Conservation (phyloP, 768 basidiomycete genomes). For the Clathrus columnatus region DNA sequence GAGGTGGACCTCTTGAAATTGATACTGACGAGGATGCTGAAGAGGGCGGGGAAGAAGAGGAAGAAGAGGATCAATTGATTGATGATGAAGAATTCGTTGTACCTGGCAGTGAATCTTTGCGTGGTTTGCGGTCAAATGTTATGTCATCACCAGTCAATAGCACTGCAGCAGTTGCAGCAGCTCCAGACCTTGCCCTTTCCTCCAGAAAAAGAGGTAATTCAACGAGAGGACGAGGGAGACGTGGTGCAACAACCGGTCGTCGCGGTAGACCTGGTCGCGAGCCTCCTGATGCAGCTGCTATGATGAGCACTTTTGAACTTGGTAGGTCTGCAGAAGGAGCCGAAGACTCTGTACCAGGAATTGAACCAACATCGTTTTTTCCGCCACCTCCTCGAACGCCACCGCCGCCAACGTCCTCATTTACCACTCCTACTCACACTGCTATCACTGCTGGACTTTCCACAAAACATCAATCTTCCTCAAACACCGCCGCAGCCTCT, state of each 20-base stretch:
- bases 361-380: neutral
- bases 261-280: conserved; percentile 7
- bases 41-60: conserved; percentile 57
- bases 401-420: conserved; percentile 16
- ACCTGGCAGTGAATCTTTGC: neutral
- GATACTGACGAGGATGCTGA: conserved; percentile 39
- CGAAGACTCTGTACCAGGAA: neutral
- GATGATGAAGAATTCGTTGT: conserved; percentile 51
- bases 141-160: neutral
- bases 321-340: neutral
- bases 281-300: conserved; percentile 11
- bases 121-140: neutral
- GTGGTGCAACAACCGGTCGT: neutral
- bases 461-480: neutral
- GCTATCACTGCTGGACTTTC: conserved; percentile 5
- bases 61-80: conserved; percentile 73
- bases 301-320: conserved; percentile 13
- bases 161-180: neutral
- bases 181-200: neutral
- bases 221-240: neutral
- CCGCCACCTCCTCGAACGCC: conserved; percentile 20
- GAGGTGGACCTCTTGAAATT: neutral
- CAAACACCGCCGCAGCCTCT: conserved; percentile 24
- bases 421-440: conserved; percentile 27
- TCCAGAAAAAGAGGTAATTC: neutral